Base-by-base conservation (phyloP, 2,329 filamentous ascomycete genomes). In the Venturia aucupariae region DNA sequence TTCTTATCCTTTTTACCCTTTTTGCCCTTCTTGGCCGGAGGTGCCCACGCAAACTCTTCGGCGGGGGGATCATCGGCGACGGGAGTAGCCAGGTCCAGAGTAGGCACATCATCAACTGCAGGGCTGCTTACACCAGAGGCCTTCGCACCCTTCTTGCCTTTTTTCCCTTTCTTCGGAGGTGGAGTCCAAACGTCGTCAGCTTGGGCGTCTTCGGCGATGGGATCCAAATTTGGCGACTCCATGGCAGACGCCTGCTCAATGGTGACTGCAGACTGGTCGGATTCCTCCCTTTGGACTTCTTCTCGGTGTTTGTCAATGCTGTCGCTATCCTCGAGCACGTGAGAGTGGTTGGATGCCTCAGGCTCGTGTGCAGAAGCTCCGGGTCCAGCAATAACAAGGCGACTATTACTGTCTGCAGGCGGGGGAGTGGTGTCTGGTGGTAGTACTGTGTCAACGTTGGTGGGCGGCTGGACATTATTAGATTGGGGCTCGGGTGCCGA, bases 31-130 rank as follows among this genome's bases (percentile, higher is more conserved):
- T 89, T 89, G 32, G 74, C 76, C 70, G 88, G 90, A 69, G 89
- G 81, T 46, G 88, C 89, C 72, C 95, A 96, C 69, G 96, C 89
- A 73, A 96, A 90, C 35, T 93, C 90, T 46, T 81, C 30, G 17
- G 5, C 17, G 19, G 51, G 51, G 7, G 27, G 4, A n/a, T n/a
- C 15, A 2, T 57, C 51, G 13, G 30, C 51, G 46, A 51, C 13
- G 46, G 11, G 22, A 15, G 22, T 22, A 27, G 4, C 46, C 3
- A 51, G 22, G 11, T 27, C 46, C 7, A 51, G 22, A 13, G 46
- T 27, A 27, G 46, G 46, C 46, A 22, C 22, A 27, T 51, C 46
- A 13, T 51, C 24, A 10, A 35, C 17, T 5, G 30, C 19, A n/a
- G 55, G 55, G 2, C 30, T 60, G 55, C 55, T 60, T 38, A 41